These are phyloP conservation scores for Flueggea neowawraea DNA, from an alignment of 441 rosid genomes.

Conservation along the genomic window DNA sequence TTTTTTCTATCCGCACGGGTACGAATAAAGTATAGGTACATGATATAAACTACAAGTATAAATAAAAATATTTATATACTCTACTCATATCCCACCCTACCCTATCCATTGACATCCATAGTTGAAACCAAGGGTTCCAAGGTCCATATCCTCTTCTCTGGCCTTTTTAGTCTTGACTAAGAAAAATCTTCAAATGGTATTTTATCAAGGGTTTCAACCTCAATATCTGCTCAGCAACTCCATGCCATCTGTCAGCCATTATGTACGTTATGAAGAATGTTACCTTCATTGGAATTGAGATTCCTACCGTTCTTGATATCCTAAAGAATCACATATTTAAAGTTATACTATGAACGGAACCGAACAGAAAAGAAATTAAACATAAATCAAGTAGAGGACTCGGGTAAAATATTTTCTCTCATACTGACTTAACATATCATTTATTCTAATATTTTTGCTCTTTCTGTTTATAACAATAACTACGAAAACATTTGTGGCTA, in stretches of 20 bases:
- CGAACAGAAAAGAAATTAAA: not conserved
- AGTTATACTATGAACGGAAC: not conserved
- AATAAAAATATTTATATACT: too few species aligned
- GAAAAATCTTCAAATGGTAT: conserved; percentile 5
- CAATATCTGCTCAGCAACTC: not conserved
- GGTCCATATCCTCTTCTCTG: conserved; percentile 7
- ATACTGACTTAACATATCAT: too few species aligned
- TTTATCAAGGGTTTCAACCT: conserved; percentile 3
- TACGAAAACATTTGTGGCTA: too few species aligned
- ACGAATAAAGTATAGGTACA: too few species aligned
- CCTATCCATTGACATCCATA: too few species aligned
- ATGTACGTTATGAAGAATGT: conserved; percentile 8
- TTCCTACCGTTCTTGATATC: conserved; percentile 36
- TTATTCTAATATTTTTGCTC: too few species aligned
- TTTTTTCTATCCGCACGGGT: too few species aligned
- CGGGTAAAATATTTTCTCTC: too few species aligned
- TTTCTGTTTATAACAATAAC: too few species aligned
- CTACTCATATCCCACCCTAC: too few species aligned
- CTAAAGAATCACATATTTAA: conserved; percentile 31
- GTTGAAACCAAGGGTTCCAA: conserved; percentile 4
- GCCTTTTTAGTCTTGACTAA: conserved; percentile 8
- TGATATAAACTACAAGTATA: too few species aligned
- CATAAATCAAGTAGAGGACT: too few species aligned
- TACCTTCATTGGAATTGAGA: conserved; percentile 6
- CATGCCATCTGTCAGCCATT: conserved; percentile 7